Percentiles rank a stretch among this genome's conserved stretches.
These are phyloP conservation scores for Oxalis stricta DNA, from an alignment of 441 rosid genomes.

Conservation along the genomic window DNA sequence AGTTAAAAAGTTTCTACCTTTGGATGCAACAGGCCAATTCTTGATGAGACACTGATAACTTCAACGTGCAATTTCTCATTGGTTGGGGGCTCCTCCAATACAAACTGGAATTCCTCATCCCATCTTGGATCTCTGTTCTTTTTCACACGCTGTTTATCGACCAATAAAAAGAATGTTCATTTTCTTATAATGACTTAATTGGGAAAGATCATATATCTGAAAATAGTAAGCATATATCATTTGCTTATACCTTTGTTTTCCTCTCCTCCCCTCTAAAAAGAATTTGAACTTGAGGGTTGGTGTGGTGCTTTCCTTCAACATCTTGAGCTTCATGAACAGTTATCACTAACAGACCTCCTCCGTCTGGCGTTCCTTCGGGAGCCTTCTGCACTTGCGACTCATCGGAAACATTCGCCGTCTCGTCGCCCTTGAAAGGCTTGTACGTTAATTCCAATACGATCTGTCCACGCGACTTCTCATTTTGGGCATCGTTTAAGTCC, in stretches of 20 bases:
- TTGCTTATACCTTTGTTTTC: slow-evolving; percentile 55
- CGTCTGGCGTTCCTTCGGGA: slow-evolving; percentile 73
- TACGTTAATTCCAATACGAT: slow-evolving; percentile 60
- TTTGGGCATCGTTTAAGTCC: slow-evolving; percentile 45
- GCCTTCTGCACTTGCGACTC: slow-evolving; percentile 58
- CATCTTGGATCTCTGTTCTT: slow-evolving; percentile 94
- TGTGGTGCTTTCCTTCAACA: slow-evolving; percentile 94
- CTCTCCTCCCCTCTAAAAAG: slow-evolving; percentile 77
- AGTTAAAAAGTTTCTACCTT: slow-evolving; percentile 32
- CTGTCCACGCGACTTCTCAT: slow-evolving; percentile 71
- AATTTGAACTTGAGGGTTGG: slow-evolving; percentile 68
- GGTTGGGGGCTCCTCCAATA: slow-evolving; percentile 66
- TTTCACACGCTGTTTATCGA: slow-evolving; percentile 51
- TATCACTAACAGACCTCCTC: slow-evolving; percentile 82
- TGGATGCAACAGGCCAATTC: slow-evolving; percentile 79
- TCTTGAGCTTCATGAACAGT: slow-evolving; percentile 87
- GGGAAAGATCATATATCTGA: background rate
- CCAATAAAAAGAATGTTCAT: slow-evolving; percentile 4
- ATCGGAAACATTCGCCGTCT: slow-evolving; percentile 39
- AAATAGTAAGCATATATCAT: background rate
- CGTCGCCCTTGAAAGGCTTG: slow-evolving; percentile 80
- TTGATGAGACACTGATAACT: slow-evolving; percentile 63
- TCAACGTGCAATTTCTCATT: slow-evolving; percentile 70
- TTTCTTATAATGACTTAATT: background rate
- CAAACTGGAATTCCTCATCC: slow-evolving; percentile 75